Evolutionary conservation across 2,329 filamentous ascomycete species (phyloP), one percentile per base, ranked within the genome.

Genomic region (Fusarium robinianum): DNA sequence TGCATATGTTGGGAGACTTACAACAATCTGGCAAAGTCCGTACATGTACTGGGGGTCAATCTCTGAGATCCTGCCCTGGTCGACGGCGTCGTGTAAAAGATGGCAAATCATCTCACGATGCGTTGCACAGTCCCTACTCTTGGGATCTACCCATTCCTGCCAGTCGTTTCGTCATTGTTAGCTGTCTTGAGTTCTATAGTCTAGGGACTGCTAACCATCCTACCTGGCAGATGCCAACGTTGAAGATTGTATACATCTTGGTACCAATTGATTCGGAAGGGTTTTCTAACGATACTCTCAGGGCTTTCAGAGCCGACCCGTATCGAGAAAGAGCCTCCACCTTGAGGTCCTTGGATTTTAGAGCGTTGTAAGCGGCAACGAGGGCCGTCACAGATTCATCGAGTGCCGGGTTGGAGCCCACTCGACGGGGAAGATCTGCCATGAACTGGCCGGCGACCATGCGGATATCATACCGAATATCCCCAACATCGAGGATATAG

Each of bases 151-250:
- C 43, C 46, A 53, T 5, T 41, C 30, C 57, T 60, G 5, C 8
- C 0, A 6, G 3, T 5, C 8, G 4, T 12, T 10, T 18, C 10
- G 21, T 38, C 18, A 50, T n/a, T 14, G 2, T 5, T 3, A 9
- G 7, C 6, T 4, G 11, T 5, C 3, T 0, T 0, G 10, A 3
- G 5, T 38, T 6, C 0, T 12, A 5, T 1, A 1, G 3, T 8
- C 8, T n/a, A 5, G 0, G 1, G 9, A 2, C 4, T n/a, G n/a
- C n/a, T n/a, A n/a, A n/a, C n/a, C n/a, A n/a, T 24, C 46, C 24
- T 16, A 57, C 57, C 16, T 60, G 57, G 17, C 58, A 61, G 16
- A 50, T 35, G 21, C 35, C 51, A 33, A 61, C 49, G 3, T 47
- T 48, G 0, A 41, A 49, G 3, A 61, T 41, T 0, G 53, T 34